Evolutionary conservation across 257 asterid genomes (phyloP), one percentile per base, ranked within the genome.

Genomic region (Nicotiana tabacum): DNA sequence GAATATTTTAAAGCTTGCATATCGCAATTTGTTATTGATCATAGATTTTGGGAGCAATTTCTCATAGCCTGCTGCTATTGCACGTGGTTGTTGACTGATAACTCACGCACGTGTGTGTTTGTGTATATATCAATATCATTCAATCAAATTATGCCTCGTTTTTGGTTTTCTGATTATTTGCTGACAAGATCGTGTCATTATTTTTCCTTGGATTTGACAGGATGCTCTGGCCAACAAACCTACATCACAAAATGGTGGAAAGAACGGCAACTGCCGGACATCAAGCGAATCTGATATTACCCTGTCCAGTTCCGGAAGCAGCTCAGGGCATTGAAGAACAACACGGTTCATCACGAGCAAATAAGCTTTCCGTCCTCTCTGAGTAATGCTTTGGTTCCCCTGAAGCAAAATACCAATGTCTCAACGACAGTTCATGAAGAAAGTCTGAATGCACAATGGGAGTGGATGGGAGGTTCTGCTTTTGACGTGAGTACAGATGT

Each of bases 261-360:
- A 86, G 82, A 90, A 88, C 30, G 88, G 87, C 83, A 87, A 85
- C 83, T 87, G 85, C 8, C 87, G 93, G 87, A 91, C 88, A 35
- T 94, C 98, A 33, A 93, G 95, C 82, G 98, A 94, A 85, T 96
- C 98, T 58, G 99, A 96, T 83, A 82, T 91, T 82, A 96, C 99
- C 12, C 67, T 91, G 84, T 93, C 95, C 21, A 94, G 99, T 87
- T 94, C 93, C 0, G 98, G 90, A 9, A 90, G 98, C 85, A 90
- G 97, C 86, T 90, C 89, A 9, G 96, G 97, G 56, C 92, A 86
- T 53, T 85, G 77, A 21, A 21, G 21, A 85, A 84, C 72, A 84
- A 67, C 33, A 76, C 46, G 37, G 29, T 82, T 81, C 87, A 77
- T 77, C 89, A 83, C 5, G 90, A 86, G 33, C 80, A 86, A 33